Percentiles rank a stretch among this genome's conserved stretches.
Conservation (phyloP, 2,329 filamentous ascomycete species). For the Trichophaea hybrida region DNA sequence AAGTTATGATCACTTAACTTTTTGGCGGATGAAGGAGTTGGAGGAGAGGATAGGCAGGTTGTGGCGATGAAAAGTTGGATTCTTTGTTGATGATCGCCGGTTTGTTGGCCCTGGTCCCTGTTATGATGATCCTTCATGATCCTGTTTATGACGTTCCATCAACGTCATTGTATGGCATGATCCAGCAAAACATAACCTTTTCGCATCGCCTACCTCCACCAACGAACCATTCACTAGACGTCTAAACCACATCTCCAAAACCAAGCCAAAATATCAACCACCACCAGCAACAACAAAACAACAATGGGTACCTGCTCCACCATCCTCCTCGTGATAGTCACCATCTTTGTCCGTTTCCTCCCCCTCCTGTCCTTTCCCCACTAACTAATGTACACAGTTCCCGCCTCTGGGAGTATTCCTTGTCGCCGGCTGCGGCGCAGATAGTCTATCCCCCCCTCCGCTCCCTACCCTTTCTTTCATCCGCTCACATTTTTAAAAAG, state of each 20-base stretch:
- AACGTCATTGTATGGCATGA: too few species aligned
- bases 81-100: too few species aligned
- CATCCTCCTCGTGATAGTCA: constrained; percentile 15
- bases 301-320: constrained; percentile 15
- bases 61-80: too few species aligned
- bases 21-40: too few species aligned
- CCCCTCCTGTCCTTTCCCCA: neutral
- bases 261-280: neutral
- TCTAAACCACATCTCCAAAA: neutral
- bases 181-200: neutral
- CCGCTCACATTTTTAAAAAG: neutral
- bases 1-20: too few species aligned
- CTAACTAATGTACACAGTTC: constrained; percentile 4
- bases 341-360: constrained; percentile 11
- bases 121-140: too few species aligned
- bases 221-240: too few species aligned
- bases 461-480: neutral
- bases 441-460: constrained; percentile 23
- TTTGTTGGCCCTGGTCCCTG: too few species aligned
- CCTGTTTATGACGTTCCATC: too few species aligned
- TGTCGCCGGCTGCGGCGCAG: constrained; percentile 37
- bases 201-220: neutral
- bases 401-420: constrained; percentile 38
- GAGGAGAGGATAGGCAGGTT: too few species aligned
- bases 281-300: neutral